These are phyloP conservation scores for Blastocystis sp. DNA, from an alignment of 352 stramenopile species.

Conservation along the genomic window DNA sequence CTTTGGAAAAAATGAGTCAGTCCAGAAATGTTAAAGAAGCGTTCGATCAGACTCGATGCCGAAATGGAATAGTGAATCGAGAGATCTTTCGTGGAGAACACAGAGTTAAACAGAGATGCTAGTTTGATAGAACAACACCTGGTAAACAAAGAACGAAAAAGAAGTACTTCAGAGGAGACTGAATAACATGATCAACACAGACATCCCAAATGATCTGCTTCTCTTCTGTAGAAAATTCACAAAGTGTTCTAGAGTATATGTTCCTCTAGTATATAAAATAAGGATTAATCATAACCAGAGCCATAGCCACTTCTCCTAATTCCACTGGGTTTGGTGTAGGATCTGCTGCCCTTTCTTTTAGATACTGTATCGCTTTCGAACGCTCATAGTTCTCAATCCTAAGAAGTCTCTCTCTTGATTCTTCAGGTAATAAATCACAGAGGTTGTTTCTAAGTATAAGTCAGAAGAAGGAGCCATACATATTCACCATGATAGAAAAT, in stretches of 20 bases:
- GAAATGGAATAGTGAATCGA: background rate
- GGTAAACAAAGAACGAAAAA: background rate
- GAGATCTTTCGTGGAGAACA: background rate
- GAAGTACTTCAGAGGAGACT: background rate
- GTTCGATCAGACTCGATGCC: background rate
- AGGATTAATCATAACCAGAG: background rate
- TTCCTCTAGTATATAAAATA: background rate
- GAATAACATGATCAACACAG: background rate
- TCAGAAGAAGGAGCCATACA: background rate
- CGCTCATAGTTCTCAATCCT: background rate
- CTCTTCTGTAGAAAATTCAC: background rate
- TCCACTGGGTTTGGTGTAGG: background rate
- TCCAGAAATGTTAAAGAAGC: background rate
- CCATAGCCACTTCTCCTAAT: background rate
- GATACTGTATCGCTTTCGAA: background rate
- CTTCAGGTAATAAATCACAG: background rate
- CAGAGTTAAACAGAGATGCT: background rate
- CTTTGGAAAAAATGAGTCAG: background rate
- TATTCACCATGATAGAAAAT: background rate
- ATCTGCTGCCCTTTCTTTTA: background rate
- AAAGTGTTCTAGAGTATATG: background rate
- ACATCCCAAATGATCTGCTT: constrained; percentile 14
- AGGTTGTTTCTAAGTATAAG: background rate
- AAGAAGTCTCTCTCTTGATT: background rate
- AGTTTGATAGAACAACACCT: background rate